These are phyloP conservation scores for Leersia perrieri DNA, from an alignment of 176 grass and related monocot species.

Conservation along the genomic window DNA sequence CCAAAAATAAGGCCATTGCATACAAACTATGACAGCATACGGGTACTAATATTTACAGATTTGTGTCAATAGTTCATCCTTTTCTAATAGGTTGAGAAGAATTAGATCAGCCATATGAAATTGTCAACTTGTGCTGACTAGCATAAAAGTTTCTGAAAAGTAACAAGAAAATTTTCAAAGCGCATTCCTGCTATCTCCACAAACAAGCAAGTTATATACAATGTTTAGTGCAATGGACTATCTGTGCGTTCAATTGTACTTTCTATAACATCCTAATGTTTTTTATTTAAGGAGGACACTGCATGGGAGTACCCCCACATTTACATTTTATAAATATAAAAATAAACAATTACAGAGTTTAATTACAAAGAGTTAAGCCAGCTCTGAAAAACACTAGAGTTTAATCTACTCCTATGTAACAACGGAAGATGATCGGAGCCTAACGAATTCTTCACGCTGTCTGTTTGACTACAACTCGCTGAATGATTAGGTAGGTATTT, in stretches of 20 bases:
- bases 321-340: too few relatives aligned
- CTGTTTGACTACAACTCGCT: not conserved
- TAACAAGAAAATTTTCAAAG: not conserved
- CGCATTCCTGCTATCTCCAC: not conserved
- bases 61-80: not conserved
- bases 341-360: too few relatives aligned
- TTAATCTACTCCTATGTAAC: too few relatives aligned
- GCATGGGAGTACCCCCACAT: too few relatives aligned
- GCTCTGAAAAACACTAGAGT: too few relatives aligned
- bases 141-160: not conserved
- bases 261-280: too few relatives aligned
- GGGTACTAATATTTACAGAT: not conserved
- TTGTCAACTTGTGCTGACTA: not conserved
- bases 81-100: not conserved
- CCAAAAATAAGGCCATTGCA: not conserved
- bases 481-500: not conserved
- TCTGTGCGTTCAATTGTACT: not conserved
- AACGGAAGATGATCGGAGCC: too few relatives aligned
- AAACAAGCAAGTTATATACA: not conserved
- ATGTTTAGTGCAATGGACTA: not conserved
- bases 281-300: too few relatives aligned
- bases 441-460: not conserved
- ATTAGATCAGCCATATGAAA: not conserved
- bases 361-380: too few relatives aligned
- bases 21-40: too few relatives aligned